phyloP scores from a whole-genome alignment of 306 rosid species.

The Vigna angularis region DNA sequence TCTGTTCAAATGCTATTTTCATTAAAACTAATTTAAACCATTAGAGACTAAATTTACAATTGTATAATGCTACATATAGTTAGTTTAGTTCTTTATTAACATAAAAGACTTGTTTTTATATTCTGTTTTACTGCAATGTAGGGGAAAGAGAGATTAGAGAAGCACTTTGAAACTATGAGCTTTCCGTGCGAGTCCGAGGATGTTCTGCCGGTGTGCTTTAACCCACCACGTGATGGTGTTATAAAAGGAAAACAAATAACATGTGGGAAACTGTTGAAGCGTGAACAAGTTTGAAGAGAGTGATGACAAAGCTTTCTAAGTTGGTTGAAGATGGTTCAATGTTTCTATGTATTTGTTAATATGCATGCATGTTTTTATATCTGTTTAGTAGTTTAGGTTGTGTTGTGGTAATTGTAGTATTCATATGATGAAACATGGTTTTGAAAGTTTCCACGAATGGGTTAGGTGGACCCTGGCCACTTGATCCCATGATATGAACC shows the following conservation, averaged over 20 bases:
- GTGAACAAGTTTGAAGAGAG: background rate
- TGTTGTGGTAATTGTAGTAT: background rate
- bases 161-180: slow-evolving; percentile 50
- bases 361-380: background rate
- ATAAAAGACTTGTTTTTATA: background rate
- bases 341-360: background rate
- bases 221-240: slow-evolving; percentile 65
- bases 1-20: too few species aligned
- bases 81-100: background rate
- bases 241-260: slow-evolving; percentile 19
- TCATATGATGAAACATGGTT: background rate
- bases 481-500: background rate
- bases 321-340: background rate
- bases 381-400: background rate
- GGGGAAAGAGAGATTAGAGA: slow-evolving; percentile 56
- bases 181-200: slow-evolving; percentile 52
- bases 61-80: too few species aligned
- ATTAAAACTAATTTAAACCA: too few species aligned
- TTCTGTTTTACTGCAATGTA: background rate
- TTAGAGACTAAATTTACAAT: too few species aligned
- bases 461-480: slow-evolving; percentile 78
- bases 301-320: background rate
- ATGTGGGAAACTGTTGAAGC: slow-evolving; percentile 35
- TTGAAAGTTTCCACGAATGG: background rate
- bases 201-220: slow-evolving; percentile 57